These are phyloP conservation scores for Fusarium sp. DNA, from an alignment of 2,329 filamentous ascomycete species.

Conservation along the genomic window DNA sequence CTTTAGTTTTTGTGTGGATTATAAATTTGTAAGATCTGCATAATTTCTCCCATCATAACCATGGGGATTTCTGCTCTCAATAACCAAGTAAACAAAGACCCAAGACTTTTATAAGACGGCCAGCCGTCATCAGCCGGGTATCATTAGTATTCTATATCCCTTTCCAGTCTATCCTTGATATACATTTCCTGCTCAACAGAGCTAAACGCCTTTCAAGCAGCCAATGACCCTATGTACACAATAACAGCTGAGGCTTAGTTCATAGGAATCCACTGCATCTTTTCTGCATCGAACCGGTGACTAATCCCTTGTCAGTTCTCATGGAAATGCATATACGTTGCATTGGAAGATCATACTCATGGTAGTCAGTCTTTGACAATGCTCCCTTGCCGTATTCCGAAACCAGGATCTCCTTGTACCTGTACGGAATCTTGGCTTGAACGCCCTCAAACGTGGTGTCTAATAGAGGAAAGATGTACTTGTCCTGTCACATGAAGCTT, in stretches of 20 bases:
- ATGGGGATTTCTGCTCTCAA: accelerated
- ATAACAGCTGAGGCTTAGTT: not conserved
- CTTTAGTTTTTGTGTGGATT: accelerated
- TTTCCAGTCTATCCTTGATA: not conserved
- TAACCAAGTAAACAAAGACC: not conserved
- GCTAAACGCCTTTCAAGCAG: not conserved
- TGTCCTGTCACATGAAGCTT: conserved; percentile 50
- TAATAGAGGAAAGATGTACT: conserved; percentile 74
- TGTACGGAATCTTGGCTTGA: conserved; percentile 71
- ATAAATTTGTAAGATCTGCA: not conserved
- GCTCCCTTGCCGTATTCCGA: conserved; percentile 66
- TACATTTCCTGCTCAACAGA: not conserved
- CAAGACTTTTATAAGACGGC: not conserved
- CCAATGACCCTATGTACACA: not conserved
- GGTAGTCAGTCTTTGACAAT: conserved; percentile 60
- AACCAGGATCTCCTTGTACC: conserved; percentile 66
- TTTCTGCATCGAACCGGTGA: conserved; percentile 53
- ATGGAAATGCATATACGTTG: not conserved
- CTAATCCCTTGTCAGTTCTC: conserved; percentile 42
- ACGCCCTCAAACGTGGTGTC: conserved; percentile 75
- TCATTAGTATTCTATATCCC: conserved; percentile 1
- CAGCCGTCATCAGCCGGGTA: not conserved
- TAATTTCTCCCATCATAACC: not conserved
- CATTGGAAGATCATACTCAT: conserved; percentile 55
- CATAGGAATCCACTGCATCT: conserved; percentile 47